Base-by-base conservation (phyloP, 805 yeast genomes). In the Candida arabinofermentans region DNA sequence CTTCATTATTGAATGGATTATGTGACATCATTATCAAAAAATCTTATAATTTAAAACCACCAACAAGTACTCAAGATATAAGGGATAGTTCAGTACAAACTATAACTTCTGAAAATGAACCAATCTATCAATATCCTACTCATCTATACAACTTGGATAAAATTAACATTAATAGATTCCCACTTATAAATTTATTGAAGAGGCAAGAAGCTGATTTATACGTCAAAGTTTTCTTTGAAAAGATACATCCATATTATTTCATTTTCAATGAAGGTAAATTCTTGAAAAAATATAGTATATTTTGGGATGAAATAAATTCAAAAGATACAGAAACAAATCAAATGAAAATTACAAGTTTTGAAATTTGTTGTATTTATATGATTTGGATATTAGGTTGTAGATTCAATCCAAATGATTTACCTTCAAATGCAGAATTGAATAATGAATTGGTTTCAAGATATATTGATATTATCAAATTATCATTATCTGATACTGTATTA, bases 331-430 rank as follows among this genome's bases (percentile, higher is more conserved):
- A 39, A 9, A 10, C 46, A 5, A 38, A 38, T 9, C 48, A 52
- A 9, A 42, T 55, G 43, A 53, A 48, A 29, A 42, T 65, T n/a
- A 50, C 57, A 29, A 52, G 59, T 39, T 56, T 65, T 3, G 67
- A 64, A 40, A 59, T 72, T 16, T 73, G 77, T 34, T 65, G 72
- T 35, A 66, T 74, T 9, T 74, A 72, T 49, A 60, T 72, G 51
- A 71, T 73, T 12, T 73, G 74, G 73, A 61, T 69, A 17, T 48
- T 70, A 16, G 72, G 70, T 6, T 51, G 64, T 31, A 43, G 67
- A 27, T 67, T 58, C 13, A 43, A 49, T 37, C 58, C 61, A 6
- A 48, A 55, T 30, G 47, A 49, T 9, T 32, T 51, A n/a, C 55
- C 61, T 3, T 21, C 34, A 21, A 43, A 51, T 27, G 40, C 58